A percentile compares a stretch with the other conserved stretches of the same genome.
phyloP scores from a whole-genome alignment of 108 stramenopile genomes.

The Conticribra guillardii region DNA sequence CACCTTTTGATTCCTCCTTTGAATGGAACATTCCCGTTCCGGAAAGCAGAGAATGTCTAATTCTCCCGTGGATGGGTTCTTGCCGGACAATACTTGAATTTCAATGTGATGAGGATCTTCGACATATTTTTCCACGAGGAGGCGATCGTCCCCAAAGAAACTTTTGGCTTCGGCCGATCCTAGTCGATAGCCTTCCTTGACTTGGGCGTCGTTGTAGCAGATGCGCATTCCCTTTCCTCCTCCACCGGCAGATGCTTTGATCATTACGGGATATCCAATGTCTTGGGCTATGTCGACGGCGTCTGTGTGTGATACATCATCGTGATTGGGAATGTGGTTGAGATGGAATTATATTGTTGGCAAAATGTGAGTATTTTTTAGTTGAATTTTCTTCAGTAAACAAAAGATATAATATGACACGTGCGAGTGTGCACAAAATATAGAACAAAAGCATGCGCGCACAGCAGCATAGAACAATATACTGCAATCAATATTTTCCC shows the following conservation, averaged over 20 bases:
- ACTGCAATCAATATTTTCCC: no score
- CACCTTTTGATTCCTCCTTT: conserved; percentile 99
- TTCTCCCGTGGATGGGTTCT: conserved; percentile 45
- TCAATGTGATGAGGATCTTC: conserved; percentile 98
- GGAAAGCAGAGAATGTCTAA: conserved; percentile 81
- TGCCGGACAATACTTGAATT: conserved; percentile 94
- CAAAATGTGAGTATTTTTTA: no score
- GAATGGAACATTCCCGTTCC: conserved; percentile 96
- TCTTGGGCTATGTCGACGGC: conserved; percentile 82
- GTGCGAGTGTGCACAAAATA: no score
- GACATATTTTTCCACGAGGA: conserved; percentile 97
- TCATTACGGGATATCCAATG: conserved; percentile 98
- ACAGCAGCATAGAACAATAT: no score
- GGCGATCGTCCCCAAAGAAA: conserved; percentile 93
- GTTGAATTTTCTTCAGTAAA: no score
- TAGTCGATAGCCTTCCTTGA: conserved; percentile 77
- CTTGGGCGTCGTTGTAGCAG: conserved; percentile 83
- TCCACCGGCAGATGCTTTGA: conserved; percentile 97
- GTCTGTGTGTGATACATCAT: no score
- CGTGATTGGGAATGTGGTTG: no score
- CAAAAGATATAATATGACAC: no score
- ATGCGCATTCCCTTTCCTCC: conserved; percentile 99
- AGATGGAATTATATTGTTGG: no score
- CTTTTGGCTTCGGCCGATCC: conserved; percentile 86
- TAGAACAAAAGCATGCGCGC: no score